Evolutionary conservation across 305 asterid species (phyloP).

Genomic region (Fraxinus baroniana): DNA sequence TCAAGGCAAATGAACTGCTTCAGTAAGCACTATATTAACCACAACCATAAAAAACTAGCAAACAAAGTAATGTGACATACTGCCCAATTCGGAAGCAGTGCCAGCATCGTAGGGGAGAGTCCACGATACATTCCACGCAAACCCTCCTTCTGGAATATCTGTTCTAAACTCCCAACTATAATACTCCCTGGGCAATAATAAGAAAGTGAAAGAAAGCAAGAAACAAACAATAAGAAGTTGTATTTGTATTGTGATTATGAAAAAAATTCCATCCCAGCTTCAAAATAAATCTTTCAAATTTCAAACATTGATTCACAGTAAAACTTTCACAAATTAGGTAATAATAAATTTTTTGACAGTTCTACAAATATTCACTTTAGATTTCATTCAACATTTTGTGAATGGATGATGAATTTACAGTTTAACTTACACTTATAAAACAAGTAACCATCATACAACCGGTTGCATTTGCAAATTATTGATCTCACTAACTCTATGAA

Average conservation of each 20-base stretch:
- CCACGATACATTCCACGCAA: conserved; percentile 94
- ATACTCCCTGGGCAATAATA: conserved; percentile 65
- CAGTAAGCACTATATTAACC: conserved; percentile 15
- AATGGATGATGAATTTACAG: not conserved
- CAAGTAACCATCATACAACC: not conserved
- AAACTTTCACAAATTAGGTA: not conserved
- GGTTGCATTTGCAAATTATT: conserved; percentile 4
- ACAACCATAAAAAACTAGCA: not conserved
- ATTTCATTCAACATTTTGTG: not conserved
- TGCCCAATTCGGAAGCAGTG: conserved; percentile 97
- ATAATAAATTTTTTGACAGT: not conserved
- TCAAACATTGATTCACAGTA: not conserved
- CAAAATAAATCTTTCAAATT: not conserved
- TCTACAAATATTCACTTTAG: not conserved
- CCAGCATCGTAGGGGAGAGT: conserved; percentile 83
- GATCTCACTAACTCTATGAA: not conserved
- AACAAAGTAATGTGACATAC: conserved; percentile 38
- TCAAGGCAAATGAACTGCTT: not conserved
- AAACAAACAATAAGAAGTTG: conserved; percentile 18
- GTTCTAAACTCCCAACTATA: conserved; percentile 82
- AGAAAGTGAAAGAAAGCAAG: conserved; percentile 13
- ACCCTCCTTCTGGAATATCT: conserved; percentile 85
- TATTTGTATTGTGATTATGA: not conserved
- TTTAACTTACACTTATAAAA: not conserved
- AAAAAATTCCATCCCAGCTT: not conserved